Evolutionary conservation across 768 basidiomycete species (phyloP).

Genomic region (Auriculariales sp.): DNA sequence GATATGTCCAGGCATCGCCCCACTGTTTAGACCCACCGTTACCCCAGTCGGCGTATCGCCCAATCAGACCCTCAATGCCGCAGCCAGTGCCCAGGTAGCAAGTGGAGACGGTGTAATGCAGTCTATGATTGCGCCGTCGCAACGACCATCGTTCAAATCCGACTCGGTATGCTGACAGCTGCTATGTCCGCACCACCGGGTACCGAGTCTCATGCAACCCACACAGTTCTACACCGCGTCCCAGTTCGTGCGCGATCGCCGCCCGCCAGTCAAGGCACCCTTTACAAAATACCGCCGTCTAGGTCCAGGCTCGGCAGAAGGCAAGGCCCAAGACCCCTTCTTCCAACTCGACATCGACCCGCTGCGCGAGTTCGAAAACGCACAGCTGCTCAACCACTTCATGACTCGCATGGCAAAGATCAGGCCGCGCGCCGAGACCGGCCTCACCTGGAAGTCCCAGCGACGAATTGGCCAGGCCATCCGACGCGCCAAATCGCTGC

Average conservation of each 20-base stretch:
- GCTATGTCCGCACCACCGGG: too few species aligned
- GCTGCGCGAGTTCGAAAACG: slow-evolving; percentile 48
- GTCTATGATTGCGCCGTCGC: too few species aligned
- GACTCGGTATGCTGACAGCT: too few species aligned
- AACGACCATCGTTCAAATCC: too few species aligned
- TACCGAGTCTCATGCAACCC: too few species aligned
- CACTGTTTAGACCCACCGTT: too few species aligned
- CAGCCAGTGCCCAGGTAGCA: too few species aligned
- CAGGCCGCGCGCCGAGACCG: slow-evolving; percentile 47
- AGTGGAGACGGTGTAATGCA: too few species aligned
- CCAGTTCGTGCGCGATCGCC: neutral
- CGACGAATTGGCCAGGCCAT: slow-evolving; percentile 72
- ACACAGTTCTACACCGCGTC: neutral
- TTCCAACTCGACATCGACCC: slow-evolving; percentile 62
- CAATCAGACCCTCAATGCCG: too few species aligned
- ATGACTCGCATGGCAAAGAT: slow-evolving; percentile 75
- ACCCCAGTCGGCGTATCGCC: too few species aligned
- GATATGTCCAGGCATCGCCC: too few species aligned
- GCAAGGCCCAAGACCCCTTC: slow-evolving; percentile 52
- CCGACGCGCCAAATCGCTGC: slow-evolving; percentile 83
- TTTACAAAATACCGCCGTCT: slow-evolving; percentile 21
- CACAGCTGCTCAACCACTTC: slow-evolving; percentile 38
- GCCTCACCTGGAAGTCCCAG: slow-evolving; percentile 67
- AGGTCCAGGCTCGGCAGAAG: slow-evolving; percentile 39
- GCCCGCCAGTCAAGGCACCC: neutral